These are phyloP conservation scores for Cupressus sempervirens DNA, from an alignment of 75 land plant genomes.

Conservation along the genomic window DNA sequence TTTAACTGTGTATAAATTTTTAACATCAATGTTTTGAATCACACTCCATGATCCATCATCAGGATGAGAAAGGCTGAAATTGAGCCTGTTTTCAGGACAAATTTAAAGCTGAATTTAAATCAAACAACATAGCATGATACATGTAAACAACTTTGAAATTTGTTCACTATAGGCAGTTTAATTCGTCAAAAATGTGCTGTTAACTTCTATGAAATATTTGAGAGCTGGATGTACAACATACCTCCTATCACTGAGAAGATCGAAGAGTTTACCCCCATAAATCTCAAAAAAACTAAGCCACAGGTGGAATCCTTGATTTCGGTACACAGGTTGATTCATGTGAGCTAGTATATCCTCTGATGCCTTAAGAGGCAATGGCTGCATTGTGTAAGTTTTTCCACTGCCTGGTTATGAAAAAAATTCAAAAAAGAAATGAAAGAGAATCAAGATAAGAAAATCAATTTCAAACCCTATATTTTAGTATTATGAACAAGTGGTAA, in stretches of 20 bases:
- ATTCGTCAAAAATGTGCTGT: not conserved
- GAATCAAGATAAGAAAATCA: not conserved
- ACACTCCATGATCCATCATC: too few species aligned
- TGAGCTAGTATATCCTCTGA: constrained; percentile 72
- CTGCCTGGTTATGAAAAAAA: constrained; percentile 60
- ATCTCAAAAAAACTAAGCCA: constrained; percentile 99
- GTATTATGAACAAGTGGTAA: not conserved
- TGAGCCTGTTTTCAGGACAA: too few species aligned
- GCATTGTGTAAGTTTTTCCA: constrained; percentile 98
- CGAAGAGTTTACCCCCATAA: constrained; percentile 97
- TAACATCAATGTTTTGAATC: too few species aligned
- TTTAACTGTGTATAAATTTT: too few species aligned
- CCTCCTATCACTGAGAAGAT: constrained; percentile 95
- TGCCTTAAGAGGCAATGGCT: constrained; percentile 91
- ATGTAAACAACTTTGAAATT: too few species aligned
- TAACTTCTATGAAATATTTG: not conserved
- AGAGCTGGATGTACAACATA: constrained; percentile 17
- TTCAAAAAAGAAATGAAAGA: not conserved
- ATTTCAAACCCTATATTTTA: not conserved
- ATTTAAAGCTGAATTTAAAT: not conserved
- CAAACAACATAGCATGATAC: not conserved
- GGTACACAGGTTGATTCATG: constrained; percentile 64
- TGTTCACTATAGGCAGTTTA: not conserved
- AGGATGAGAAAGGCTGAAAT: too few species aligned
- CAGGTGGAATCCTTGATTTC: constrained; percentile 82